phyloP scores from a whole-genome alignment of 306 rosid species.

The Castanospermum australe region DNA sequence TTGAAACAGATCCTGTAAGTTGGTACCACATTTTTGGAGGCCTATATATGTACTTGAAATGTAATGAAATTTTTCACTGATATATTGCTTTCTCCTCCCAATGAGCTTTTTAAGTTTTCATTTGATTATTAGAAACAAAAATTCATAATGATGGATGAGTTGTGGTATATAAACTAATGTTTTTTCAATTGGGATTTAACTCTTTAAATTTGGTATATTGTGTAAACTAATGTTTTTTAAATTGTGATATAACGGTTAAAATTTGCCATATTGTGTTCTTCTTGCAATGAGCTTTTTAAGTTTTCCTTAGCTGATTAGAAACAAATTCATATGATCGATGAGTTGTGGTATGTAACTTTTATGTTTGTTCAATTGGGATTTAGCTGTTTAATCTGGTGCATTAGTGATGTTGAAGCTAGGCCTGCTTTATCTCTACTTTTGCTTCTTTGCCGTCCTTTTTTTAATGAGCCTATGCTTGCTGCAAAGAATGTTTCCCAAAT shows the following conservation, averaged over 20 bases:
- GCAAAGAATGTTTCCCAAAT: not conserved
- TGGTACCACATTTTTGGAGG: not conserved
- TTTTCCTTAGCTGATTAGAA: too few relatives aligned
- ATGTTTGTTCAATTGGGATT: too few relatives aligned
- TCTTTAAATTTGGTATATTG: too few relatives aligned
- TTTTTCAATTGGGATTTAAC: not conserved
- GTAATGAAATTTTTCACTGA: not conserved
- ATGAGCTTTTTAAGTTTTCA: not conserved
- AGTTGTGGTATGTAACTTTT: too few relatives aligned
- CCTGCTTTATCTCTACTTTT: not conserved
- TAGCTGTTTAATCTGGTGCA: not conserved
- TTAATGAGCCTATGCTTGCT: not conserved
- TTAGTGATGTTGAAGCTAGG: not conserved
- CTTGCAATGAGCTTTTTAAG: too few relatives aligned
- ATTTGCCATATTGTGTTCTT: too few relatives aligned
- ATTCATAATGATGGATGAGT: not conserved
- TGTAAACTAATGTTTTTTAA: too few relatives aligned
- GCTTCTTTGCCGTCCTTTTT: not conserved
- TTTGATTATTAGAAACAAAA: not conserved
- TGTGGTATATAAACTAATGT: too few relatives aligned
- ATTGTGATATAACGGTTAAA: too few relatives aligned
- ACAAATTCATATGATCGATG: too few relatives aligned
- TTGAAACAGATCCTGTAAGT: slow-evolving; percentile 84
- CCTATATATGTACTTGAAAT: not conserved
- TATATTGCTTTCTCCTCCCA: not conserved